Evolutionary conservation across 1,139 yeast species (phyloP).

Genomic region (Geotrichum carabidarum): DNA sequence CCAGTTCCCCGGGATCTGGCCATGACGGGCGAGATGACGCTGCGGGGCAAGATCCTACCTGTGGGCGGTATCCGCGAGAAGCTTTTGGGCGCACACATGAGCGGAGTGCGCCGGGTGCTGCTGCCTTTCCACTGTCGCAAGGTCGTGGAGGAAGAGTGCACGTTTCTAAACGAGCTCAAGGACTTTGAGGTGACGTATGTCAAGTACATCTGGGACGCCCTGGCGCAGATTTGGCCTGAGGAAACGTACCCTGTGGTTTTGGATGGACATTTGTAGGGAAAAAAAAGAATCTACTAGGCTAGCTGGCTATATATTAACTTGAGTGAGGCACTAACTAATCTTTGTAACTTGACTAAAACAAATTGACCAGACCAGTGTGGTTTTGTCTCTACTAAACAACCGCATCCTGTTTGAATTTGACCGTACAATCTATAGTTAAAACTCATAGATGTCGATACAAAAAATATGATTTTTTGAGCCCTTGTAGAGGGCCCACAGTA

Average conservation of each 20-base stretch:
- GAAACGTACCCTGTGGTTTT: slow-evolving; percentile 16
- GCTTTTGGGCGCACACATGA: slow-evolving; percentile 75
- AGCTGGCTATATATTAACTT: not conserved
- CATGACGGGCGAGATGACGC: slow-evolving; percentile 91
- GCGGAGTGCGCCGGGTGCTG: slow-evolving; percentile 56
- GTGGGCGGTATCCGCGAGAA: slow-evolving; percentile 89
- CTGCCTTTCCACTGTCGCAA: slow-evolving; percentile 68
- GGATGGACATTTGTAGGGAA: slow-evolving; percentile 16
- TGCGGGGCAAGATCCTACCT: slow-evolving; percentile 79
- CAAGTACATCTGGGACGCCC: slow-evolving; percentile 72
- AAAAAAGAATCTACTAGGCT: too few relatives aligned
- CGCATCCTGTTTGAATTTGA: too few relatives aligned
- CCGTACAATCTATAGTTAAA: too few relatives aligned
- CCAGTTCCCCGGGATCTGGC: slow-evolving; percentile 70
- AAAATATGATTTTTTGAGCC: too few relatives aligned
- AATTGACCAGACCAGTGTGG: too few relatives aligned
- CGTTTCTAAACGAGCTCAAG: slow-evolving; percentile 44
- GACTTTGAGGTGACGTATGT: slow-evolving; percentile 61
- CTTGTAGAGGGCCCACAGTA: too few relatives aligned
- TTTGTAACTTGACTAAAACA: too few relatives aligned
- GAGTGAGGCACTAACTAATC: too few relatives aligned
- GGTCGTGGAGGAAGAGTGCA: slow-evolving; percentile 60
- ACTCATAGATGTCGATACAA: too few relatives aligned
- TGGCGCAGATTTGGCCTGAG: slow-evolving; percentile 56
- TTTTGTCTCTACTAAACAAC: too few relatives aligned